Evolutionary conservation across 805 yeast genomes (phyloP).

Genomic region (Starmerella kuoi): DNA sequence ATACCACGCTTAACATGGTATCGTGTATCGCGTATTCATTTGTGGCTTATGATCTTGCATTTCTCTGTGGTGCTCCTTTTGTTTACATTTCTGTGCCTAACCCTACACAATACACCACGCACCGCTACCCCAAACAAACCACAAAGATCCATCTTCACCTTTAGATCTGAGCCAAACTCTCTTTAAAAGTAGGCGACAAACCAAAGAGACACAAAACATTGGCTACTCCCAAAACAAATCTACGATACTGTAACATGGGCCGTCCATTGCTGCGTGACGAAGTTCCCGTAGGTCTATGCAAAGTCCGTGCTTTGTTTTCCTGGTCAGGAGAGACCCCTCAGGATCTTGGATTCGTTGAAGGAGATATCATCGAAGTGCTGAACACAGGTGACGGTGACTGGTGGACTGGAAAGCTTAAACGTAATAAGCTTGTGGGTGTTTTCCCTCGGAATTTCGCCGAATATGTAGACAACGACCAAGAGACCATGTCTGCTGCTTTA

Average conservation of each 20-base stretch:
- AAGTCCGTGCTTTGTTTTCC: slow-evolving; percentile 70
- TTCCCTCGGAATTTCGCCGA: slow-evolving; percentile 84
- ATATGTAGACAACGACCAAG: slow-evolving; percentile 29
- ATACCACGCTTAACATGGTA: too few relatives aligned
- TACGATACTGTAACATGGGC: slow-evolving; percentile 16
- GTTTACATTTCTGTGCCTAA: too few relatives aligned
- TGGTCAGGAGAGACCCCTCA: slow-evolving; percentile 89
- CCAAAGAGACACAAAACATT: too few relatives aligned
- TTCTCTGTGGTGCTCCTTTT: too few relatives aligned
- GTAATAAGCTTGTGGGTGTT: slow-evolving; percentile 72
- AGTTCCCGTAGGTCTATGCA: slow-evolving; percentile 41
- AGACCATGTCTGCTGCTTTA: slow-evolving; percentile 18
- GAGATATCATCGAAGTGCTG: slow-evolving; percentile 78
- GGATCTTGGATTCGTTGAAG: slow-evolving; percentile 88
- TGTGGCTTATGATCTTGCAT: too few relatives aligned
- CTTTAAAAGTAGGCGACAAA: too few relatives aligned
- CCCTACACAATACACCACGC: too few relatives aligned
- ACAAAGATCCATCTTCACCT: too few relatives aligned
- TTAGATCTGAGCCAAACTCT: too few relatives aligned
- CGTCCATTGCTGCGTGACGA: slow-evolving; percentile 17
- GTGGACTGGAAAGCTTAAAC: slow-evolving; percentile 74
- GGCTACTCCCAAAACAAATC: too few relatives aligned
- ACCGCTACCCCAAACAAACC: too few relatives aligned
- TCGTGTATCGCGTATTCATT: too few relatives aligned
- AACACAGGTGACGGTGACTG: slow-evolving; percentile 75